A percentile compares a stretch with the other conserved stretches of the same genome.
Conservation (phyloP, 495 filamentous ascomycete species). For the Hypoxylon trugodes region DNA sequence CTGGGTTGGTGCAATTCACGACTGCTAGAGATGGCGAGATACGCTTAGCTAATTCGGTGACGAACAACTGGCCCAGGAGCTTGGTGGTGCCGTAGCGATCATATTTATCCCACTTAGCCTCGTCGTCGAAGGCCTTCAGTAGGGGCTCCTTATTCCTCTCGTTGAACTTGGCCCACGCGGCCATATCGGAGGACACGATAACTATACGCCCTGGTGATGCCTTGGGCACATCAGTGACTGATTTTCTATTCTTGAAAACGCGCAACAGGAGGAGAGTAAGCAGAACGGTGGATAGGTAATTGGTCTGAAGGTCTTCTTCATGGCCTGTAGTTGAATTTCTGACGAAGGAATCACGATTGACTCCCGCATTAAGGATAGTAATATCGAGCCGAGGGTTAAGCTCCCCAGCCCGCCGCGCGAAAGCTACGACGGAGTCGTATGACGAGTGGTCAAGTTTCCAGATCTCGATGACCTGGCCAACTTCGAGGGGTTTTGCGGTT, state of each 20-base stretch:
- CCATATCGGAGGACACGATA: constrained; percentile 46
- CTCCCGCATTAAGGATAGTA: constrained; percentile 56
- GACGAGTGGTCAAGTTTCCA: constrained; percentile 58
- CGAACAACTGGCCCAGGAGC: constrained; percentile 50
- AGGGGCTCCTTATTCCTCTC: constrained; percentile 43
- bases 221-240: neutral
- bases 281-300: constrained; percentile 52
- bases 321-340: constrained; percentile 36
- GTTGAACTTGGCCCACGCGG: constrained; percentile 44
- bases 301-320: constrained; percentile 52
- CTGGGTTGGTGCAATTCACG: constrained; percentile 27
- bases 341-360: constrained; percentile 23
- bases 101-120: constrained; percentile 12
- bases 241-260: constrained; percentile 44
- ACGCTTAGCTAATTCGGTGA: constrained; percentile 46
- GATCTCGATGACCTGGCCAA: constrained; percentile 46
- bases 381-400: constrained; percentile 50
- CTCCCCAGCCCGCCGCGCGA: constrained; percentile 45
- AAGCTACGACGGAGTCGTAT: constrained; percentile 49
- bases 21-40: constrained; percentile 24
- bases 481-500: neutral
- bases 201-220: constrained; percentile 42
- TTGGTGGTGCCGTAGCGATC: constrained; percentile 50
- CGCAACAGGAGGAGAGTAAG: constrained; percentile 52
- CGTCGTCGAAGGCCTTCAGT: constrained; percentile 45